phyloP scores from a whole-genome alignment of 148 eudicot genomes.

The Rhododendron kiyosumense region DNA sequence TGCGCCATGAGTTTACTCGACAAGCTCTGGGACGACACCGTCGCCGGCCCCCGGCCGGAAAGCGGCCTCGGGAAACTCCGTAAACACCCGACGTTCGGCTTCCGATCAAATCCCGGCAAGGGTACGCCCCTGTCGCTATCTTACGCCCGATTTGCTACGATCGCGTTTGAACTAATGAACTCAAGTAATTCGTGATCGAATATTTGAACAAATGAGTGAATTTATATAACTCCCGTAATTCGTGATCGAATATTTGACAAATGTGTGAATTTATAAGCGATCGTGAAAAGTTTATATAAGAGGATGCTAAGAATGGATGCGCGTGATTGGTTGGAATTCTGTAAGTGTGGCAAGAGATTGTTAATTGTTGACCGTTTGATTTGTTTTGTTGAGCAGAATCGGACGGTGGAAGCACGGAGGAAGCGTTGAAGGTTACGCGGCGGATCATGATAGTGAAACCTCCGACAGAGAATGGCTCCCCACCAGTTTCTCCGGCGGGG shows the following conservation, averaged over 20 bases:
- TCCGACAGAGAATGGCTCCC: conserved; percentile 22
- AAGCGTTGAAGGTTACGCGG: conserved; percentile 34
- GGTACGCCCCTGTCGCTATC: conserved; percentile 32
- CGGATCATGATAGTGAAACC: conserved; percentile 52
- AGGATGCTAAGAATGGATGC: neutral
- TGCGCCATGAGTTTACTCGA: conserved; percentile 44
- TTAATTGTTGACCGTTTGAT: neutral
- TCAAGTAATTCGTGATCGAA: neutral
- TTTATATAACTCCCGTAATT: too few species aligned
- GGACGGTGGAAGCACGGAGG: conserved; percentile 17
- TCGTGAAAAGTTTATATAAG: too few species aligned
- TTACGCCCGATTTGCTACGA: neutral
- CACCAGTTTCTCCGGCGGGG: conserved; percentile 49
- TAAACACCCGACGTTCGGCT: conserved; percentile 38
- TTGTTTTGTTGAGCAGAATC: conserved; percentile 10
- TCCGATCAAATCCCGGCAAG: conserved; percentile 48
- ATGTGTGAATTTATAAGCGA: neutral
- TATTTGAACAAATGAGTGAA: neutral
- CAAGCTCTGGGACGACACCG: conserved; percentile 86
- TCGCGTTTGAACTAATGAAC: neutral
- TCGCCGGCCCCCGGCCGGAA: conserved; percentile 82
- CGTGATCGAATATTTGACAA: neutral
- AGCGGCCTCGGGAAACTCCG: conserved; percentile 75
- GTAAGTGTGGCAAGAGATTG: neutral
- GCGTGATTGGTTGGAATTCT: neutral